Base-by-base conservation (phyloP, 148 eudicot species). In the Vaccinium macrocarpon region DNA sequence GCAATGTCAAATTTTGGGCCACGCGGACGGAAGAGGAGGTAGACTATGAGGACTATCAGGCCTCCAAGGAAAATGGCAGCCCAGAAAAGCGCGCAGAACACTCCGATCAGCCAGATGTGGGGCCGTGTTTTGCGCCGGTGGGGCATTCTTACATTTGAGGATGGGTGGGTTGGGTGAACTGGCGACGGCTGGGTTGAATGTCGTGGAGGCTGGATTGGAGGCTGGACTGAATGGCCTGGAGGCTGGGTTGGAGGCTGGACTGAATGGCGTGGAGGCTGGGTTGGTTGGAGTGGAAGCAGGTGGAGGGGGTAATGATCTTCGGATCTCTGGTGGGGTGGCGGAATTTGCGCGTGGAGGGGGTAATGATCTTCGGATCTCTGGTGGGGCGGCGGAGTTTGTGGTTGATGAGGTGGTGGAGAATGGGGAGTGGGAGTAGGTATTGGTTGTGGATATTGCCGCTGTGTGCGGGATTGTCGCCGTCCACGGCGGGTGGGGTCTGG, bases 11-110 rank as follows among this genome's bases (percentile, higher is more conserved):
- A 94, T 50, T 88, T 92, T 1, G 98, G 98, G 49, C 85, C 89
- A 12, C 87, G 88, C 9, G 98, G 98, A 46, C 92, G 93, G 79
- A 87, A 92, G 42, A 90, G 80, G 3, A 95, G 89, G 91, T 95
- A 94, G 68, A 95, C 87, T 48, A 91, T 83, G 84, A 95, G 94
- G 84, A 95, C 87, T n/a, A 91, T 87, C 8, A 95, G 86, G 77
- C 97, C 97, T 51, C 92, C 95, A 0, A 95, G 87, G 42, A 95
- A 88, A 15, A 95, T 76, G 53, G 93, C 86, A 11, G 94, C 83
- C 98, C 97, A 95, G 80, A 95, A 90, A 55, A 95, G 88, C 68
- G 86, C 86, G 80, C 98, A 95, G 83, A 91, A 82, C 12, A 89
- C 90, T 2, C 93, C 97, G 16, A 90, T 82, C 13, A 91, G 90